Evolutionary conservation across 768 basidiomycete species (phyloP).

Genomic region (Suillus sp.): DNA sequence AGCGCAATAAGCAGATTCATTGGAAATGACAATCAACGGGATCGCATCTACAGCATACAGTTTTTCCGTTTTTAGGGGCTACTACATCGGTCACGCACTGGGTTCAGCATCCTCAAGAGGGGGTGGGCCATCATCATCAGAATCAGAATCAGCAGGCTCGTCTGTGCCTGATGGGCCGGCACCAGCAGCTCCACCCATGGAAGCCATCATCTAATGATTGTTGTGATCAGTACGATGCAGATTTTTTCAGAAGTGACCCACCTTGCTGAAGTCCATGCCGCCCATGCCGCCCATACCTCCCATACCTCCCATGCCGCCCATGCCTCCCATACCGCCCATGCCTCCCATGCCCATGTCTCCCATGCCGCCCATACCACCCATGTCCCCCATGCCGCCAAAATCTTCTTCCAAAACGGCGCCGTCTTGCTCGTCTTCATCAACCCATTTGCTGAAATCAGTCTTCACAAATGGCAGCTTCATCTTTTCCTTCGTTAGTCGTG

Average conservation of each 20-base stretch:
- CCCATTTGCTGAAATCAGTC: slow-evolving; percentile 95
- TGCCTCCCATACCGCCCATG: slow-evolving; percentile 47
- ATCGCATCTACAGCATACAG: slow-evolving; percentile 5
- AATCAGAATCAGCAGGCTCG: slow-evolving; percentile 38
- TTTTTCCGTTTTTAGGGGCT: slow-evolving; percentile 6
- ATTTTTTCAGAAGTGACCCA: slow-evolving; percentile 26
- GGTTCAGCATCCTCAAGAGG: slow-evolving; percentile 73
- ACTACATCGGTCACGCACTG: not conserved
- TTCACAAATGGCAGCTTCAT: slow-evolving; percentile 80
- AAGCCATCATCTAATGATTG: slow-evolving; percentile 43
- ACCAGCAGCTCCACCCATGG: slow-evolving; percentile 32
- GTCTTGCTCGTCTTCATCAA: slow-evolving; percentile 96
- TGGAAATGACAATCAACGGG: not conserved
- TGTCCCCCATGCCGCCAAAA: slow-evolving; percentile 34
- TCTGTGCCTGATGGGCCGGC: slow-evolving; percentile 11
- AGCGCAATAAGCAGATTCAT: slow-evolving; percentile 1
- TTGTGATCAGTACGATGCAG: slow-evolving; percentile 13
- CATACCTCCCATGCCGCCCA: slow-evolving; percentile 44
- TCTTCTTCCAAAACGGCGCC: slow-evolving; percentile 49
- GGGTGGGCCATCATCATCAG: slow-evolving; percentile 68
- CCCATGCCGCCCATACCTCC: slow-evolving; percentile 44
- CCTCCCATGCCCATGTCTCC: slow-evolving; percentile 52
- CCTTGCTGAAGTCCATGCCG: slow-evolving; percentile 69
- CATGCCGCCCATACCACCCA: slow-evolving; percentile 47
- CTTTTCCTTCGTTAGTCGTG: slow-evolving; percentile 89